Conservation (phyloP, 2,329 filamentous ascomycete species). For the Stagonosporopsis vannaccii region DNA sequence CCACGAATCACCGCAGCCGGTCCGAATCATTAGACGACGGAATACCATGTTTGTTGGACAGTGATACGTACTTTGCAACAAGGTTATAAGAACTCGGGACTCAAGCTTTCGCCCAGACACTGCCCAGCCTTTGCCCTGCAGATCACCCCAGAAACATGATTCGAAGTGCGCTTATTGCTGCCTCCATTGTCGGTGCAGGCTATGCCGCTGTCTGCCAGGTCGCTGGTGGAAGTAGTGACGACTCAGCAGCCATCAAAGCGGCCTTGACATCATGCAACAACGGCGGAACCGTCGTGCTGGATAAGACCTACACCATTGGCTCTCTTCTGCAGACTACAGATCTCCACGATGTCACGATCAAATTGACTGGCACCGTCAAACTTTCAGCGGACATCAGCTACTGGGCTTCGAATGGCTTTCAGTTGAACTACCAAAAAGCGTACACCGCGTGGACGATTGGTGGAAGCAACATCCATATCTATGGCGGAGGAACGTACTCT, state of each 20-base stretch:
- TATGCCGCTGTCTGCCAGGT: constrained; percentile 25
- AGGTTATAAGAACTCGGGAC: background rate
- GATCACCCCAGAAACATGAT: background rate
- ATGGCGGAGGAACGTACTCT: constrained; percentile 69
- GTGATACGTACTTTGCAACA: background rate
- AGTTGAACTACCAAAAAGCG: constrained; percentile 70
- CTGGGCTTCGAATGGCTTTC: constrained; percentile 70
- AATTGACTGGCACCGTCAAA: constrained; percentile 65
- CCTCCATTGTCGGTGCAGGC: background rate
- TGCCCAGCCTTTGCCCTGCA: constrained; percentile 4
- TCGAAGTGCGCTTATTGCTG: background rate
- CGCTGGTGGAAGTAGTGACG: constrained; percentile 54
- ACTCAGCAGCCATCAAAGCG: constrained; percentile 59
- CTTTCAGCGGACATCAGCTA: constrained; percentile 73
- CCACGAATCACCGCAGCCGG: background rate
- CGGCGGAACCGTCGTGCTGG: constrained; percentile 68
- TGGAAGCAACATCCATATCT: constrained; percentile 71
- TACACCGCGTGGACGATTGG: constrained; percentile 73
- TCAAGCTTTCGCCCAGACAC: constrained; percentile 10
- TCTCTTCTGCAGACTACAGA: constrained; percentile 72
- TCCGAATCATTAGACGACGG: background rate
- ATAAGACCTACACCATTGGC: constrained; percentile 66
- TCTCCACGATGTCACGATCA: constrained; percentile 64
- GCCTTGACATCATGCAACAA: constrained; percentile 67
- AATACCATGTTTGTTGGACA: too few species aligned